Conservation (phyloP, 116 monocot genomes). For the Trichopus zeylanicus region DNA sequence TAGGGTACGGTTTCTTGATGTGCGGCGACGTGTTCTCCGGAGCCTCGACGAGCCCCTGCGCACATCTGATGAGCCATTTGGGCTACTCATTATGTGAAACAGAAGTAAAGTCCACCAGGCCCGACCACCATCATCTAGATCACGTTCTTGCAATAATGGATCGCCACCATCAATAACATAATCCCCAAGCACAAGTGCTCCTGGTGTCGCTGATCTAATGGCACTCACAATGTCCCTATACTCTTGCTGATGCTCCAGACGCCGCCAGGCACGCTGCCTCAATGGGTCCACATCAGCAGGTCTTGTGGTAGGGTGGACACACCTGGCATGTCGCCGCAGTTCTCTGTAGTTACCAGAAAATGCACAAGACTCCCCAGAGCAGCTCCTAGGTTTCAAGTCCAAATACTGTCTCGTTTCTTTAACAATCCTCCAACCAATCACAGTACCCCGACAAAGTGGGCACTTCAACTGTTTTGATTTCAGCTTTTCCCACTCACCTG, state of each 20-base stretch:
- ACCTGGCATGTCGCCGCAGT: conserved; percentile 67
- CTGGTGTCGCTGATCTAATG: conserved; percentile 63
- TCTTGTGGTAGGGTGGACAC: conserved; percentile 62
- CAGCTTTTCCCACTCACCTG: conserved; percentile 4
- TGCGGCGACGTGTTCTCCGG: conserved; percentile 30
- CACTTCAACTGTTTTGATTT: conserved; percentile 42
- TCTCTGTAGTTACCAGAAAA: conserved; percentile 78
- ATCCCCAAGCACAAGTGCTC: conserved; percentile 75
- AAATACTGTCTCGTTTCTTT: conserved; percentile 63
- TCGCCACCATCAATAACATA: conserved; percentile 55
- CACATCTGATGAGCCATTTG: conserved; percentile 22
- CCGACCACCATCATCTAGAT: conserved; percentile 20
- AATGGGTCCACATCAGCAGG: conserved; percentile 69
- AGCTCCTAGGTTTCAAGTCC: conserved; percentile 54
- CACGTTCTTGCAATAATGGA: conserved; percentile 14
- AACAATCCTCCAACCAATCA: conserved; percentile 44
- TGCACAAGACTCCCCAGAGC: conserved; percentile 65
- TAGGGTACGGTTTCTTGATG: conserved; percentile 26
- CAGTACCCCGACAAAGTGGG: conserved; percentile 69
- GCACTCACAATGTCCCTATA: conserved; percentile 71
- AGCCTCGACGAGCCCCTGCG: conserved; percentile 21
- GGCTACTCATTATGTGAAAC: conserved; percentile 49
- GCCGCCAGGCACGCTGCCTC: conserved; percentile 62
- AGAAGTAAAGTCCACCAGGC: conserved; percentile 60
- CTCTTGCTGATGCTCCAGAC: conserved; percentile 58